Base-by-base conservation (phyloP, 2,329 filamentous ascomycete species). In the Diplodia sapinea region DNA sequence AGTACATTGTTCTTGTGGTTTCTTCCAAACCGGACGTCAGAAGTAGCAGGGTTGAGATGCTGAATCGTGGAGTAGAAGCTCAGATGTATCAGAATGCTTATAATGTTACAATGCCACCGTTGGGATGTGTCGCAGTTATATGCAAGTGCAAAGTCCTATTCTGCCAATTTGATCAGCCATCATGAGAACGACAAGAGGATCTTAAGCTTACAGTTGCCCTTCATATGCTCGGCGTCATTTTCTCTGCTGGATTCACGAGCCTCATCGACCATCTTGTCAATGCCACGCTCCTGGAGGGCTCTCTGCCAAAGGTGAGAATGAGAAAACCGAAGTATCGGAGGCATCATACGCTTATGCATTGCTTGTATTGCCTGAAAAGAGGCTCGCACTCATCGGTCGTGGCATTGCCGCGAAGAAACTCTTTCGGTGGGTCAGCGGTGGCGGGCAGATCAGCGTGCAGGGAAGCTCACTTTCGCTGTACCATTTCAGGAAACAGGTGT, bases 401-500 rank as follows among this genome's bases (percentile, higher is more conserved):
- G 51, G 93, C 91, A 68, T 90, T 90, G 20, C 94, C 94, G 72
- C 93, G 87, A 23, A 99, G 87, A 76, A 97, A 99, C 80, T 97
- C 95, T 82, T 3, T 20, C 23, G 31, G 38, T 54, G 33, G 59
- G 33, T 26, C 59, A 15, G 31, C 40, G 59, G 11, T 59, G 64
- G 26, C 29, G 26, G 23, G 51, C 63, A 50, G 69, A 62, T 64
- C 67, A 68, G 63, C 23, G 52, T 43, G 63, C 23, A 20, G 59
- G 65, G 31, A 71, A 36, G 79, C 90, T 68, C 84, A 97, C 95
- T 98, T 81, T 99, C 95, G 77, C 94, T 97, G 80, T 99, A 99
- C 95, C 95, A 99, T 82, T 97, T 98, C 71, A 99, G 83, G 78
- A 99, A 99, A 82, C 95, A 99, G 64, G 91, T 94, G 79, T 99